Evolutionary conservation across 179 eudicot genomes (phyloP).

Genomic region (Sideroxylon spinosum): DNA sequence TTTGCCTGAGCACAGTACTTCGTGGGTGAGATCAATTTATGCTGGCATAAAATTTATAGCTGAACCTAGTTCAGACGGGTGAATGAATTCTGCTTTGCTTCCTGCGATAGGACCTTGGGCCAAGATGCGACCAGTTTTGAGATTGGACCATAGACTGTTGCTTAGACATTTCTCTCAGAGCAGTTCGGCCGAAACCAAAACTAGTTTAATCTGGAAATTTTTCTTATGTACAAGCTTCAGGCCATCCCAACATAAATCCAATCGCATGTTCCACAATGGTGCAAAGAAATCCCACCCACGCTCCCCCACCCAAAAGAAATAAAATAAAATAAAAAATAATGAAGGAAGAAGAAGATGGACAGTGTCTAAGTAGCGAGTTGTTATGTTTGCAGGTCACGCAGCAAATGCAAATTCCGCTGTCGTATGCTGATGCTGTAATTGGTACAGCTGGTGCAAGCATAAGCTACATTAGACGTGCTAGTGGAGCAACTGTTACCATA

Average conservation of each 20-base stretch:
- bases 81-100: neutral
- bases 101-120: neutral
- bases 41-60: neutral
- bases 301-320: too few relatives aligned
- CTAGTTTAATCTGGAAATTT: neutral
- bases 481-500: slow-evolving; percentile 55
- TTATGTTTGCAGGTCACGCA: slow-evolving; percentile 39
- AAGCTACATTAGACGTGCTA: slow-evolving; percentile 50
- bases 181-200: neutral
- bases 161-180: neutral
- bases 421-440: slow-evolving; percentile 62
- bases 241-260: neutral
- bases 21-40: neutral
- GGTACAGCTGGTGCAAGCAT: slow-evolving; percentile 50
- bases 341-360: neutral
- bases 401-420: slow-evolving; percentile 50
- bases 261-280: neutral
- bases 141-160: neutral
- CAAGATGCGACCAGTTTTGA: slow-evolving; percentile 1
- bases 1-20: neutral
- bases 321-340: too few relatives aligned
- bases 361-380: neutral
- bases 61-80: neutral
- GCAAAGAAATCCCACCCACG: too few relatives aligned
- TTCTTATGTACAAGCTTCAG: slow-evolving; percentile 6